Conservation (phyloP, 352 stramenopile species). For the Blastocystis sp. region DNA sequence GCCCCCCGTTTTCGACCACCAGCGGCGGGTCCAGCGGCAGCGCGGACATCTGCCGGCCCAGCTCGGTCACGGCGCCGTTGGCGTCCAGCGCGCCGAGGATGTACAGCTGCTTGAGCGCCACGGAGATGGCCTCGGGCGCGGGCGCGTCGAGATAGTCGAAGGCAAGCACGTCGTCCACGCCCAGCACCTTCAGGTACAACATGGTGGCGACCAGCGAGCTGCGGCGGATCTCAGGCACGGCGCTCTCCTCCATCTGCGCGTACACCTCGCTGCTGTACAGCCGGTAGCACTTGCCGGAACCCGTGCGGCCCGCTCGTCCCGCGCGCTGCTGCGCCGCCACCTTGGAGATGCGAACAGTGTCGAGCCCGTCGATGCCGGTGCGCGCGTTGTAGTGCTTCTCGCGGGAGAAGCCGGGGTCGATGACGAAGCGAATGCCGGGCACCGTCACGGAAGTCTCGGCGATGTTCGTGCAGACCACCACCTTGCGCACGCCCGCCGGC, state of each 20-base stretch:
- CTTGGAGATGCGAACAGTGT: conserved; percentile 78
- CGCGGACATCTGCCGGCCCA: conserved; percentile 80
- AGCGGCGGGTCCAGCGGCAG: conserved; percentile 84
- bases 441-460: conserved; percentile 93
- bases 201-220: conserved; percentile 78
- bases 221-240: conserved; percentile 78
- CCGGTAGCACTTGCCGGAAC: conserved; percentile 89
- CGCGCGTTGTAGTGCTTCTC: conserved; percentile 82
- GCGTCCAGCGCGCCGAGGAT: conserved; percentile 76
- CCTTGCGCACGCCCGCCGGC: conserved; percentile 76
- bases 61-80: conserved; percentile 75
- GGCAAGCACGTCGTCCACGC: conserved; percentile 86
- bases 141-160: conserved; percentile 93
- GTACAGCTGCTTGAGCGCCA: conserved; percentile 80
- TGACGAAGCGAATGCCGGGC: conserved; percentile 89
- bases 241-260: conserved; percentile 71
- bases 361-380: conserved; percentile 83
- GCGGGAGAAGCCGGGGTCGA: conserved; percentile 92
- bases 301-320: conserved; percentile 85
- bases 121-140: conserved; percentile 80
- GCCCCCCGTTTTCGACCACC: neutral
- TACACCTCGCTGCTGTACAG: conserved; percentile 78
- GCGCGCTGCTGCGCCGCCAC: conserved; percentile 82
- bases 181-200: conserved; percentile 78
- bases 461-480: conserved; percentile 92